Percentiles rank a stretch among this genome's conserved stretches.
Conservation (phyloP, 768 basidiomycete genomes). For the Calvatia gigantea region DNA sequence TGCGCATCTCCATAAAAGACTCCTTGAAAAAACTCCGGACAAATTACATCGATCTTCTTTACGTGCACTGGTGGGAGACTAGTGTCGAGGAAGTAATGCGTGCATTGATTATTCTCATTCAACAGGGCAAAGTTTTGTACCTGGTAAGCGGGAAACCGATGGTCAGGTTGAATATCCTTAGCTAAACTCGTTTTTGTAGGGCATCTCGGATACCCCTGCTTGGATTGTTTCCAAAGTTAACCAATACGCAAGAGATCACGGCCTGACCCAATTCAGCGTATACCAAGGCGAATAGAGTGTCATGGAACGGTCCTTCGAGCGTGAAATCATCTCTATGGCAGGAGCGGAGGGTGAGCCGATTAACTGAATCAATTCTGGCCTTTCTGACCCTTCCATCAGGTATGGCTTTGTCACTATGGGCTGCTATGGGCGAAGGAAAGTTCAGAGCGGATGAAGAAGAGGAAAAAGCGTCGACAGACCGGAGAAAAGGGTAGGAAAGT, state of each 20-base stretch:
- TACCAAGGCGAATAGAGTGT: conserved; percentile 50
- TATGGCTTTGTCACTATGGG: too few relatives aligned
- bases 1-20: conserved; percentile 34
- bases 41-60: conserved; percentile 31
- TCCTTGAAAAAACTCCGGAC: conserved; percentile 41
- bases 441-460: neutral
- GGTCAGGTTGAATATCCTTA: neutral
- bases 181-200: conserved; percentile 19
- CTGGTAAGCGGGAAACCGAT: too few relatives aligned
- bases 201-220: conserved; percentile 40
- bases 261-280: conserved; percentile 46
- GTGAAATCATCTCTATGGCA: conserved; percentile 50
- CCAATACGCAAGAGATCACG: conserved; percentile 46
- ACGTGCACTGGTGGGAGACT: conserved; percentile 41
- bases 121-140: conserved; percentile 47
- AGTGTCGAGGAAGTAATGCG: conserved; percentile 56
- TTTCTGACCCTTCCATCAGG: too few relatives aligned
- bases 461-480: conserved; percentile 6
- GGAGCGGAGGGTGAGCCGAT: conserved; percentile 31
- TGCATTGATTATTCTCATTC: conserved; percentile 46
- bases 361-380: too few relatives aligned
- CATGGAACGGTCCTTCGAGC: conserved; percentile 44
- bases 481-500: conserved; percentile 3
- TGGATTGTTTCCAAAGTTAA: conserved; percentile 49
- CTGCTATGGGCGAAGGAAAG: too few relatives aligned